Evolutionary conservation across 805 yeast genomes (phyloP).

Genomic region (Wickerhamiella brachini): DNA sequence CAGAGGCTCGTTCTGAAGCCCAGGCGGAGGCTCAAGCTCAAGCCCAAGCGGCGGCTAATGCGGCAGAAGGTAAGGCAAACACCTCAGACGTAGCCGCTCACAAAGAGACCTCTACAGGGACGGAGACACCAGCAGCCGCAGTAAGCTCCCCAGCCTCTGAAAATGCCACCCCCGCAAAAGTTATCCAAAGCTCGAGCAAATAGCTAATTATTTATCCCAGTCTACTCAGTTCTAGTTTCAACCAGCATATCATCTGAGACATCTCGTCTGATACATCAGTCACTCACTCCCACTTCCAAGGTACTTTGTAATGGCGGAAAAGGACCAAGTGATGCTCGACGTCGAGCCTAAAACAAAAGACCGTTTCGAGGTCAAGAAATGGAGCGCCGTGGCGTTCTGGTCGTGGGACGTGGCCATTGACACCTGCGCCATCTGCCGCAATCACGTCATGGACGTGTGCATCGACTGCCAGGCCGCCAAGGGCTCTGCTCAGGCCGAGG

Average conservation of each 20-base stretch:
- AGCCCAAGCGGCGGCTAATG: too few relatives aligned
- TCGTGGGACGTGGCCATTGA: slow-evolving; percentile 96
- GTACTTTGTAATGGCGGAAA: not conserved
- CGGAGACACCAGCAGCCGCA: too few relatives aligned
- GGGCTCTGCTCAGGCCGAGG: slow-evolving; percentile 45
- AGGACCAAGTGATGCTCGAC: slow-evolving; percentile 1
- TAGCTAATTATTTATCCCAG: too few relatives aligned
- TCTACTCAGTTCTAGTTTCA: too few relatives aligned
- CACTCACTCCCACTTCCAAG: not conserved
- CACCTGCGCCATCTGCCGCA: slow-evolving; percentile 95
- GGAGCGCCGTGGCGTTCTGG: slow-evolving; percentile 99
- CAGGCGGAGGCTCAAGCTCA: not conserved
- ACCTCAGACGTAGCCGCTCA: too few relatives aligned
- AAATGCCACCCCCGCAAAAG: too few relatives aligned
- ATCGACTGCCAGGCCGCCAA: slow-evolving; percentile 85
- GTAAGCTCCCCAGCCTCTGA: too few relatives aligned
- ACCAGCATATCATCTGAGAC: too few relatives aligned
- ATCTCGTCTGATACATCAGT: too few relatives aligned
- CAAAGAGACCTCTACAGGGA: too few relatives aligned
- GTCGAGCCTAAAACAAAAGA: slow-evolving; percentile 8
- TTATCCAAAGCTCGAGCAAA: too few relatives aligned
- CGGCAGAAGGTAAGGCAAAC: too few relatives aligned
- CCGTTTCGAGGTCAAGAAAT: slow-evolving; percentile 81
- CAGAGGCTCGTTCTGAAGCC: not conserved
- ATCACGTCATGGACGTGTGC: slow-evolving; percentile 96